Conservation (phyloP, 371 early-diverging fungal species). For the Mucor piriformis region DNA sequence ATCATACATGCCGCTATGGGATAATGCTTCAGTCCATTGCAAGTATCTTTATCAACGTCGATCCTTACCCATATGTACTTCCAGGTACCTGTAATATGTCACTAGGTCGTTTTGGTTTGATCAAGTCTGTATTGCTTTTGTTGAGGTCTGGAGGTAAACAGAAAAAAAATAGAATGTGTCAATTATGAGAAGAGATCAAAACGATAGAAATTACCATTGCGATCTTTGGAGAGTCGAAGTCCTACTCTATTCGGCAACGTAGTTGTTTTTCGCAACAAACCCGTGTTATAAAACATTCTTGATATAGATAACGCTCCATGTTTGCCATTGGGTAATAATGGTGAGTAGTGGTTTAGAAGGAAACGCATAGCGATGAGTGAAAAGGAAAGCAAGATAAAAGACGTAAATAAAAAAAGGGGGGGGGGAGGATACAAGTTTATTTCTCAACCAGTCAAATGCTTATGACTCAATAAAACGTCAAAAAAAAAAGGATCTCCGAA, state of each 20-base stretch:
- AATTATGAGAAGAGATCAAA: neutral
- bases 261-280: constrained; percentile 12
- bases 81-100: constrained; percentile 63
- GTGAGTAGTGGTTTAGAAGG: neutral
- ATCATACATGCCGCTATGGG: constrained; percentile 51
- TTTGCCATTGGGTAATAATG: neutral
- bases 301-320: neutral
- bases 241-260: constrained; percentile 25
- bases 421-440: neutral
- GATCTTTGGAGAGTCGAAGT: constrained; percentile 13
- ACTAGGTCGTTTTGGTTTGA: constrained; percentile 26
- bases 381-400: neutral
- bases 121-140: constrained; percentile 23
- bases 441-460: constrained; percentile 4
- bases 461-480: constrained; percentile 12
- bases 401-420: neutral
- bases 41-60: no score
- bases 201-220: neutral
- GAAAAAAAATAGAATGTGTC: neutral
- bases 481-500: neutral
- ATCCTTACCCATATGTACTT: constrained; percentile 60
- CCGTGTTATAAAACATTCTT: constrained; percentile 14
- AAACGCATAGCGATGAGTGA: neutral
- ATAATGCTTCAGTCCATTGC: no score
- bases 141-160: neutral